A percentile compares a stretch with the other conserved stretches of the same genome.
phyloP scores from a whole-genome alignment of 768 basidiomycete genomes.

The Hygrophoropsis aurantiaca region DNA sequence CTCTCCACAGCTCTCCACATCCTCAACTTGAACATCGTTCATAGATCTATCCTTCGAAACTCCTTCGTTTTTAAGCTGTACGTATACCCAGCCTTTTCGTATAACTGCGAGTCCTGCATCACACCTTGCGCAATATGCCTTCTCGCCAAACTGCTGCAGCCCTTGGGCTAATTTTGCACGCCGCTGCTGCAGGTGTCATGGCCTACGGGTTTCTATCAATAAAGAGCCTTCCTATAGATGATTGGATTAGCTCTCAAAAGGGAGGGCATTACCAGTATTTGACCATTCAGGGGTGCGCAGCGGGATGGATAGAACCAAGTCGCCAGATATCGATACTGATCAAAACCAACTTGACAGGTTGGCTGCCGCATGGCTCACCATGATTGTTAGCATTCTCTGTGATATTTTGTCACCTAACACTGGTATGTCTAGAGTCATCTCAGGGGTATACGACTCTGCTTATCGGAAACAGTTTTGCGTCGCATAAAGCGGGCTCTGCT shows the following conservation, averaged over 20 bases:
- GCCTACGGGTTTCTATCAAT: conserved; percentile 33
- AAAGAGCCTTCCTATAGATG: conserved; percentile 13
- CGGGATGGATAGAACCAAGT: conserved; percentile 45
- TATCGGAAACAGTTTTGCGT: conserved; percentile 7
- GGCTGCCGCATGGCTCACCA: conserved; percentile 38
- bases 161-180: conserved; percentile 33
- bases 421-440: conserved; percentile 24
- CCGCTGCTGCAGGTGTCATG: conserved; percentile 31
- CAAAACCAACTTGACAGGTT: conserved; percentile 27
- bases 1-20: too few relatives aligned
- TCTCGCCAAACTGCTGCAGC: conserved; percentile 8
- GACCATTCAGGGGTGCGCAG: conserved; percentile 71
- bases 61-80: too few relatives aligned
- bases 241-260: conserved; percentile 43
- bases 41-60: too few relatives aligned
- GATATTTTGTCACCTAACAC: conserved; percentile 40
- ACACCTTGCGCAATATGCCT: too few relatives aligned
- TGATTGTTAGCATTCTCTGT: conserved; percentile 37
- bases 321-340: neutral
- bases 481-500: conserved; percentile 59
- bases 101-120: too few relatives aligned
- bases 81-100: too few relatives aligned
- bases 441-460: neutral
- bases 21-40: too few relatives aligned
- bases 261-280: conserved; percentile 73